Percentiles rank a stretch among this genome's conserved stretches.
Conservation (phyloP, 2,329 filamentous ascomycete genomes). For the Plenodomus tracheiphilus region DNA sequence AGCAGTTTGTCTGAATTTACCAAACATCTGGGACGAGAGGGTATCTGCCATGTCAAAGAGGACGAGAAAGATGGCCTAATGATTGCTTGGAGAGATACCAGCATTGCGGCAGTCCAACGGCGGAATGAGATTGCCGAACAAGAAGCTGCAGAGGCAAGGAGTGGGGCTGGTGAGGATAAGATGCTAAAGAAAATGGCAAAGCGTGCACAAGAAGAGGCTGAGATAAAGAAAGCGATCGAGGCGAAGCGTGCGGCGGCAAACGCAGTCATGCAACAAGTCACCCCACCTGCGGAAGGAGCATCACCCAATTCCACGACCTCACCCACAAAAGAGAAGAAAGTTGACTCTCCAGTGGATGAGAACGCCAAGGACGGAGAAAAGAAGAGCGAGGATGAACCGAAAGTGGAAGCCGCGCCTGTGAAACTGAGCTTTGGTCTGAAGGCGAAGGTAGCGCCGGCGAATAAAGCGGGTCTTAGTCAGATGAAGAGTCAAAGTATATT, state of each 20-base stretch:
- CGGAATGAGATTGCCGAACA: conserved; percentile 81
- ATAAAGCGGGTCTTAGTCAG: conserved; percentile 32
- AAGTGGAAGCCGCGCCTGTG: conserved; percentile 34
- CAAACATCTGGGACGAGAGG: conserved; percentile 81
- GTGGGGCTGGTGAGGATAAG: conserved; percentile 85
- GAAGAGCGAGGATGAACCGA: conserved; percentile 51
- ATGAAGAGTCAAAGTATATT: conserved; percentile 45
- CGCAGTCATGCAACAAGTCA: conserved; percentile 37
- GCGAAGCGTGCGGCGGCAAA: conserved; percentile 52
- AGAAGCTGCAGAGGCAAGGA: conserved; percentile 84
- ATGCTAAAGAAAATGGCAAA: conserved; percentile 83
- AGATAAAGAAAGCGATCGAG: conserved; percentile 41
- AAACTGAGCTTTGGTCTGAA: conserved; percentile 41
- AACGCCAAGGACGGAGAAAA: conserved; percentile 84
- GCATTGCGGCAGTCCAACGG: conserved; percentile 77
- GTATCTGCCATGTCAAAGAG: conserved; percentile 80
- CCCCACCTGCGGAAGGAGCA: conserved; percentile 33
- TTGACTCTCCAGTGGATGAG: conserved; percentile 68
- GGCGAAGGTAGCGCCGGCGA: conserved; percentile 28
- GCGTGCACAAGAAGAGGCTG: conserved; percentile 65
- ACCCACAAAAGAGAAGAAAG: conserved; percentile 37
- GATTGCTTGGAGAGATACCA: conserved; percentile 90
- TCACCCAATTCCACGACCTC: conserved; percentile 36
- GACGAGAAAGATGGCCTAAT: conserved; percentile 86
- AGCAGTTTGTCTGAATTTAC: conserved; percentile 85